phyloP scores from a whole-genome alignment of 306 rosid genomes.

The Carpinus fangiana region DNA sequence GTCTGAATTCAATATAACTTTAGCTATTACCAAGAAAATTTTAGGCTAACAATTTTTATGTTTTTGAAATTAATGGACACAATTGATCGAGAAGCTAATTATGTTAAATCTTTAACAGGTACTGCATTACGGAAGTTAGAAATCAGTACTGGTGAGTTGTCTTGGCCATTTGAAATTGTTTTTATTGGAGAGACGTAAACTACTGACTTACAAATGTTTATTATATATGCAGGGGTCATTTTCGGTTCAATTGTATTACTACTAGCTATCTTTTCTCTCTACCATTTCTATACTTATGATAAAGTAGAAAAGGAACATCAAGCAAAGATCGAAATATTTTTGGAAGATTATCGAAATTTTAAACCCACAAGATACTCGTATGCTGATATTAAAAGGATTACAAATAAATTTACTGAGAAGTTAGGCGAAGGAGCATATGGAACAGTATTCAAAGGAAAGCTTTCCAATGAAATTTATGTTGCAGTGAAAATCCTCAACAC shows the following conservation, averaged over 20 bases:
- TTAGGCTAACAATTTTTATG: too few relatives aligned
- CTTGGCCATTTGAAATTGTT: neutral
- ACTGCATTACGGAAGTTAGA: slow-evolving; percentile 6
- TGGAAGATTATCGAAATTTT: slow-evolving; percentile 32
- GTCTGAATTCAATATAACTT: too few relatives aligned
- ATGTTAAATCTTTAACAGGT: slow-evolving; percentile 8
- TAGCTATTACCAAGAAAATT: too few relatives aligned
- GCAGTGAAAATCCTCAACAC: slow-evolving; percentile 32
- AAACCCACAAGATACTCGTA: slow-evolving; percentile 35
- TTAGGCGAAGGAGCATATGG: slow-evolving; percentile 37
- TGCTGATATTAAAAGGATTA: slow-evolving; percentile 34
- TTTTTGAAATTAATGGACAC: too few relatives aligned
- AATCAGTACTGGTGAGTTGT: slow-evolving; percentile 28
- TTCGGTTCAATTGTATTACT: slow-evolving; percentile 14
- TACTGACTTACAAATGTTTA: too few relatives aligned
- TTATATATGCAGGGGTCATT: slow-evolving; percentile 29
- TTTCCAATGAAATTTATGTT: slow-evolving; percentile 23
- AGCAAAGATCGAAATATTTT: slow-evolving; percentile 21
- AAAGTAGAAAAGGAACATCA: slow-evolving; percentile 18
- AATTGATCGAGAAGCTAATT: neutral
- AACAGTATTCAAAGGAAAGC: slow-evolving; percentile 29
- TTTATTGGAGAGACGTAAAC: neutral
- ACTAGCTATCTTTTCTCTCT: neutral
- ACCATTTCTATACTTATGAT: slow-evolving; percentile 1
- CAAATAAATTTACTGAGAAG: neutral